A percentile compares a stretch with the other conserved stretches of the same genome.
Conservation (phyloP, 2,329 filamentous ascomycete species). For the Lasiodiplodia sp. region DNA sequence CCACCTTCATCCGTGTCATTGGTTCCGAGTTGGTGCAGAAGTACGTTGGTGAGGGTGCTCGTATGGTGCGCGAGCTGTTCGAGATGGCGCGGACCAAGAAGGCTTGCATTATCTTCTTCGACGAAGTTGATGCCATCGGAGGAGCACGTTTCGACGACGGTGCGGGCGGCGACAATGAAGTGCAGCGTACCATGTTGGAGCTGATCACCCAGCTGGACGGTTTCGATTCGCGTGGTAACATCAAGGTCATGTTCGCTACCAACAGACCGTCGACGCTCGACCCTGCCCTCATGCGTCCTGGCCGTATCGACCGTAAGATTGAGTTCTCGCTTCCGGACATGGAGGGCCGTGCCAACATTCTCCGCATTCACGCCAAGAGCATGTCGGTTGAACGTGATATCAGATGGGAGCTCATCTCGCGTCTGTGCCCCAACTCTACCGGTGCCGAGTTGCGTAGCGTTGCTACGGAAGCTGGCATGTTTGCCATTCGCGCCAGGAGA, state of each 20-base stretch:
- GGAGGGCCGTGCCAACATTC: slow-evolving; percentile 95
- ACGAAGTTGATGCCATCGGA: slow-evolving; percentile 96
- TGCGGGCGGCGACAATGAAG: slow-evolving; percentile 95
- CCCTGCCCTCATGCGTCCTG: slow-evolving; percentile 95
- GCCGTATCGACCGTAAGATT: slow-evolving; percentile 98
- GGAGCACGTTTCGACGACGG: slow-evolving; percentile 97
- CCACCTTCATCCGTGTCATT: slow-evolving; percentile 98
- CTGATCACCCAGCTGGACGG: slow-evolving; percentile 96
- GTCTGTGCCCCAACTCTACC: slow-evolving; percentile 95
- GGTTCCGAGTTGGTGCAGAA: slow-evolving; percentile 98
- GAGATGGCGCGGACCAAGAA: slow-evolving; percentile 99
- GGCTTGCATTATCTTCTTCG: slow-evolving; percentile 99
- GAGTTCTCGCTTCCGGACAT: slow-evolving; percentile 98
- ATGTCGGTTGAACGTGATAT: slow-evolving; percentile 99
- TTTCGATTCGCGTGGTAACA: slow-evolving; percentile 95
- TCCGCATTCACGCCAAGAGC: slow-evolving; percentile 98
- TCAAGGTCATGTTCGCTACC: slow-evolving; percentile 99
- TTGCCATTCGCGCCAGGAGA: slow-evolving; percentile 89
- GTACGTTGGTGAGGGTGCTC: slow-evolving; percentile 96
- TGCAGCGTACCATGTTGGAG: slow-evolving; percentile 97
- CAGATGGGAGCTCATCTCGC: slow-evolving; percentile 97
- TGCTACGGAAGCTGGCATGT: slow-evolving; percentile 98
- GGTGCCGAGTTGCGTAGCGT: slow-evolving; percentile 96
- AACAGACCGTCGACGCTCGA: slow-evolving; percentile 95
- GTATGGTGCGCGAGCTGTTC: slow-evolving; percentile 98